Percentiles rank a stretch among this genome's conserved stretches.
phyloP scores from a whole-genome alignment of 768 basidiomycete species.

The Tulasnella calospora region DNA sequence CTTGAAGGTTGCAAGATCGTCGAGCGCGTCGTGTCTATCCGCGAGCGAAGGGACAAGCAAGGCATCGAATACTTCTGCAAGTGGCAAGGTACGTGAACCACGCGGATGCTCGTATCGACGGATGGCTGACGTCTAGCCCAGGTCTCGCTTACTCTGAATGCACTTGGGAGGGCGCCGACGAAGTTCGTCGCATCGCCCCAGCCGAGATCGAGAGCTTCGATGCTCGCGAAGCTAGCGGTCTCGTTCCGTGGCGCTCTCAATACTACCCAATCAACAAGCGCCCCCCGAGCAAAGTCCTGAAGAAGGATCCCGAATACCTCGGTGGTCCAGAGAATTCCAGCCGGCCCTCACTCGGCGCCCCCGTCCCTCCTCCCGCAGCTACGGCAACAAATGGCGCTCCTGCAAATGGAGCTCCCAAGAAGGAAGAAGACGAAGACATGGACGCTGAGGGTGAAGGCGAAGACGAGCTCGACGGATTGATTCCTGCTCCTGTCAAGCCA shows the following conservation, averaged over 20 bases:
- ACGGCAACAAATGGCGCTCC: background rate
- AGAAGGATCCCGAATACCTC: slow-evolving; percentile 60
- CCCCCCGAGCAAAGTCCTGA: slow-evolving; percentile 76
- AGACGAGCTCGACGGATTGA: background rate
- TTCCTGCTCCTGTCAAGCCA: background rate
- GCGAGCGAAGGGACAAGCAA: slow-evolving; percentile 53
- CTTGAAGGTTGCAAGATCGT: slow-evolving; percentile 86
- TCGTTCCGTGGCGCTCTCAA: slow-evolving; percentile 28
- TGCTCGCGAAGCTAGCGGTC: slow-evolving; percentile 20
- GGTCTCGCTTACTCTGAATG: slow-evolving; percentile 46
- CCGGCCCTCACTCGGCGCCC: background rate
- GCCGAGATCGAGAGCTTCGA: slow-evolving; percentile 23
- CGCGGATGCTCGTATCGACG: slow-evolving; percentile 19
- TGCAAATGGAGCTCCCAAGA: slow-evolving; percentile 11
- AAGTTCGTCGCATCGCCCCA: slow-evolving; percentile 25
- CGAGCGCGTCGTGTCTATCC: slow-evolving; percentile 77
- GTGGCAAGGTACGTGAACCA: slow-evolving; percentile 57
- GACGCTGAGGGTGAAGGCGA: slow-evolving; percentile 25
- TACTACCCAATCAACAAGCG: slow-evolving; percentile 61
- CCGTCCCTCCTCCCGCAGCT: background rate
- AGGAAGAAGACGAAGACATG: slow-evolving; percentile 16
- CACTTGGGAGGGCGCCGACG: slow-evolving; percentile 70
- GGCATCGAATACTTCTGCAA: slow-evolving; percentile 90
- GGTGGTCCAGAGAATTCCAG: slow-evolving; percentile 13
- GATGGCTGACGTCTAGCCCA: background rate